These are phyloP conservation scores for Croton laevigatus DNA, from an alignment of 441 rosid genomes.

Conservation along the genomic window DNA sequence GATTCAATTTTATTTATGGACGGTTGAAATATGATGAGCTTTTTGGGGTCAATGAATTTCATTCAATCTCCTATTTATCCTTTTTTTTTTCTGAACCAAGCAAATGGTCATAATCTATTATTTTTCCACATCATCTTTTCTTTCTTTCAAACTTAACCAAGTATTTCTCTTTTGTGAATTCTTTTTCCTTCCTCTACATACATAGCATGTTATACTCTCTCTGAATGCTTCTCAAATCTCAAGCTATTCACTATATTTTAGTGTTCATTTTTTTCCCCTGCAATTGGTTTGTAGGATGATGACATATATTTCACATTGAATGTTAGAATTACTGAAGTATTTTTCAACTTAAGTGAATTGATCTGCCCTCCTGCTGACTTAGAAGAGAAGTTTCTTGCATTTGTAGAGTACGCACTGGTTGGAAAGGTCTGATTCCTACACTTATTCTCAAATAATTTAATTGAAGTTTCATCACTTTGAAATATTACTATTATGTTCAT, in stretches of 20 bases:
- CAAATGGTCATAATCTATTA: background rate
- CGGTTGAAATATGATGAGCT: background rate
- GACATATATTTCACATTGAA: constrained; percentile 67
- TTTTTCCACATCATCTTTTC: background rate
- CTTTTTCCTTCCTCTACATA: background rate
- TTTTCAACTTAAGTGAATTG: constrained; percentile 58
- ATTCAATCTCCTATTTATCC: background rate
- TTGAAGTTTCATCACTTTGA: background rate
- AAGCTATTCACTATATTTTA: constrained; percentile 8
- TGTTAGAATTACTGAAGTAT: constrained; percentile 58
- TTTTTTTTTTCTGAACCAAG: background rate
- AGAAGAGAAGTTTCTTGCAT: constrained; percentile 55
- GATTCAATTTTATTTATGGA: background rate
- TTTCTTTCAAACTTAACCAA: background rate
- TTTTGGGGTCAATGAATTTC: too few species aligned
- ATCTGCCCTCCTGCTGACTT: constrained; percentile 46
- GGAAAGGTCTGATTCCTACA: constrained; percentile 53
- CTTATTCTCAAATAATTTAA: background rate
- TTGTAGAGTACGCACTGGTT: constrained; percentile 59
- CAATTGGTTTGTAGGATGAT: constrained; percentile 55
- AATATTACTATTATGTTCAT: background rate
- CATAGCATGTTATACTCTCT: background rate
- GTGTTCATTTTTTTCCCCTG: constrained; percentile 14
- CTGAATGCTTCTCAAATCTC: background rate
- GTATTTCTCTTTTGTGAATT: background rate